Evolutionary conservation across 768 basidiomycete genomes (phyloP), one percentile per base, ranked within the genome.

Genomic region (Pluteus cervinus): DNA sequence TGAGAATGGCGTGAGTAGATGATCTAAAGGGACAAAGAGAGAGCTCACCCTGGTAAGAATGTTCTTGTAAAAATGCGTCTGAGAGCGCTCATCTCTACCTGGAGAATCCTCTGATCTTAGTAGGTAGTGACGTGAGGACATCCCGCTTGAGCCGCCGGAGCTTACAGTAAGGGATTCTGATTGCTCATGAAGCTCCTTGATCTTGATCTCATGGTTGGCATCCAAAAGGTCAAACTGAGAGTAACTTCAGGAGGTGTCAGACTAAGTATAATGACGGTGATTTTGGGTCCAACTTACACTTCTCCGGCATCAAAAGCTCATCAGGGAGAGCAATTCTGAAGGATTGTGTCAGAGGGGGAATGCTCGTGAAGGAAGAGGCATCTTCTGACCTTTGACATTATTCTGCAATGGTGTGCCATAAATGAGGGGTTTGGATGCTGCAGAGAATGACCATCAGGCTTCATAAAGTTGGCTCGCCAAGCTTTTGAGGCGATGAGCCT

Each of bases 221-320:
- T 98, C 93, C 49, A 72, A 83, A 35, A 98, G 69, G 60, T 97
- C 94, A 47, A 97, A 98, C 55, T 84, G 17, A 98, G 72, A 23
- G 85, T 81, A 59, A 97, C 89, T 93, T n/a, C n/a, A n/a, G n/a
- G 12, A 18, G 10, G 24, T 25, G 7, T 25, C 21, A 22, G 30
- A 21, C 31, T 10, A 9, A 22, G 14, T 39, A 24, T 22, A 4
- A 15, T 37, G 39, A 24, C 29, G 36, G 25, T 33, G 35, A 16
- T 18, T 3, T 20, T 16, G 9, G 29, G 7, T 37, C n/a, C n/a
- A n/a, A n/a, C 84, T 57, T 47, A 87, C 89, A 99, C 65, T 89
- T 89, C 53, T 97, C 93, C 7, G 94, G 96, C 87, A 96, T 96
- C 47, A 98, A 69, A 99, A 99, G 59, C 98, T 96, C 93, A 98